phyloP scores from a whole-genome alignment of 441 rosid genomes.

The Kokia cookei region DNA sequence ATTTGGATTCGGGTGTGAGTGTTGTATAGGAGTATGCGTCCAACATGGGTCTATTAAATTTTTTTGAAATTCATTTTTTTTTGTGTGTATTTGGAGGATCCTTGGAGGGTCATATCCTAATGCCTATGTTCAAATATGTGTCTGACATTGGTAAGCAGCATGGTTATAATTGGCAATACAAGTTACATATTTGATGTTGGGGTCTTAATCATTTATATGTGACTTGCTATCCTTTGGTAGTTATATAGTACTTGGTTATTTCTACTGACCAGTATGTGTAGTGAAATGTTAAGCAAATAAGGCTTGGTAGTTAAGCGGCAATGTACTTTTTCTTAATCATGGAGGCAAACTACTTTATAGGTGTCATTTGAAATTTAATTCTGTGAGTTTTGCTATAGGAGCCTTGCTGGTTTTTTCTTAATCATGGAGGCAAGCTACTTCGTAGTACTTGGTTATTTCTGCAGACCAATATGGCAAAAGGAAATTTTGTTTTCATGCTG shows the following conservation, averaged over 20 bases:
- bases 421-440: neutral
- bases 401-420: constrained; percentile 1
- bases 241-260: neutral
- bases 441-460: neutral
- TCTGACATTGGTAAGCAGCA: too few relatives aligned
- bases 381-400: neutral
- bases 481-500: neutral
- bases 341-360: neutral
- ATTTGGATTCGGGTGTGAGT: too few relatives aligned
- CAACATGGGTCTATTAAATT: too few relatives aligned
- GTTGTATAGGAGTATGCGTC: too few relatives aligned
- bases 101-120: too few relatives aligned
- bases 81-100: too few relatives aligned
- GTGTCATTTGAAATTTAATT: neutral
- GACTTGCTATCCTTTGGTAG: neutral
- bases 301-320: neutral
- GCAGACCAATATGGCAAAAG: neutral
- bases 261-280: neutral
- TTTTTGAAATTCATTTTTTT: too few relatives aligned
- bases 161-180: neutral
- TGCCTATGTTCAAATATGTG: too few relatives aligned
- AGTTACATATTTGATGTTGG: neutral
- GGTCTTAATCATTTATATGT: neutral
- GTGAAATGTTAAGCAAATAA: neutral
- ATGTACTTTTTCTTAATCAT: neutral